A percentile compares a stretch with the other conserved stretches of the same genome.
phyloP scores from a whole-genome alignment of 1,284 basidiomycete genomes.

The Retiboletus fuscus region DNA sequence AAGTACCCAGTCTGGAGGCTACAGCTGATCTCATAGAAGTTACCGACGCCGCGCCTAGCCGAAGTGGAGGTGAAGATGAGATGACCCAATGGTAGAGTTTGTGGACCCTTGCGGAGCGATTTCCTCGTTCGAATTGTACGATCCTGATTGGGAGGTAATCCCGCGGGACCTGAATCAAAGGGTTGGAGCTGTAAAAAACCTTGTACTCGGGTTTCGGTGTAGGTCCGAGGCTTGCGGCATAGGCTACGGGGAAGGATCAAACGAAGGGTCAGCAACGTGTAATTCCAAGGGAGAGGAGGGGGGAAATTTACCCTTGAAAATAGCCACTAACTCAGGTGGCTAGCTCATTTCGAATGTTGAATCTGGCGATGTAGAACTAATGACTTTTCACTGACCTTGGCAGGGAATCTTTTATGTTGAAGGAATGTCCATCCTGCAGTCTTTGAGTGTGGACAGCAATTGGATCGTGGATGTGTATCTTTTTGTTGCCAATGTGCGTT shows the following conservation, averaged over 20 bases:
- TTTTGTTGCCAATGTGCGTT: neutral
- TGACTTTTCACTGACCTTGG: constrained; percentile 12
- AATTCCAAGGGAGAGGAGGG: too few species aligned
- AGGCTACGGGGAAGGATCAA: constrained; percentile 14
- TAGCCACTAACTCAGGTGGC: constrained; percentile 30
- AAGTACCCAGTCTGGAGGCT: constrained; percentile 32
- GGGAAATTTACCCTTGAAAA: constrained; percentile 13
- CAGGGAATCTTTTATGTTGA: constrained; percentile 26
- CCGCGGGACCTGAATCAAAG: constrained; percentile 18
- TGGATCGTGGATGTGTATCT: constrained; percentile 3
- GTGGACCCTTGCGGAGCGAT: constrained; percentile 7
- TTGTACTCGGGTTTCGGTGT: constrained; percentile 18
- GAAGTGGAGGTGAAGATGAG: constrained; percentile 44
- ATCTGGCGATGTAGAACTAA: constrained; percentile 10
- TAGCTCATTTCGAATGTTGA: constrained; percentile 24
- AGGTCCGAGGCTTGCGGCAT: constrained; percentile 19
- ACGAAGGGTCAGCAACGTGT: constrained; percentile 1
- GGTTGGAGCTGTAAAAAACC: constrained; percentile 11
- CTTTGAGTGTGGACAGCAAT: neutral
- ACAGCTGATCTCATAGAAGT: constrained; percentile 38
- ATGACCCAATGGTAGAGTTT: constrained; percentile 39
- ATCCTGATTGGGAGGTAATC: constrained; percentile 35
- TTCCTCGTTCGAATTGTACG: constrained; percentile 30
- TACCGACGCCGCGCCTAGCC: constrained; percentile 35
- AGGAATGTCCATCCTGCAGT: constrained; percentile 14